Evolutionary conservation across 2,329 filamentous ascomycete genomes (phyloP).

Genomic region (Ascochyta viciae-villosae): DNA sequence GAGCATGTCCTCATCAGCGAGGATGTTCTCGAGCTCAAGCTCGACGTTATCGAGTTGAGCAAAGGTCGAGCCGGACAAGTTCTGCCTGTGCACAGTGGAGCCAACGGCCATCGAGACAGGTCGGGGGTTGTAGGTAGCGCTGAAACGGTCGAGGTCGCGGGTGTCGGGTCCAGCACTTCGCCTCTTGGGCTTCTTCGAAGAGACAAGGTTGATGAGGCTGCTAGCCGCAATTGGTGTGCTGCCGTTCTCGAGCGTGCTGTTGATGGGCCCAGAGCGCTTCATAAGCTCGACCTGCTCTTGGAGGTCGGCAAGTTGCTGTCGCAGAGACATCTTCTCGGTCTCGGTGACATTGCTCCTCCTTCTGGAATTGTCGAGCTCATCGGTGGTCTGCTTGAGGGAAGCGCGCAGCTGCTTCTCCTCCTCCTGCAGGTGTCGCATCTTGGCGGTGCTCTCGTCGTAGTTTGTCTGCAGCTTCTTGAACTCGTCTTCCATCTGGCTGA

Average conservation of each 20-base stretch:
- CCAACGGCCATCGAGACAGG: slow-evolving; percentile 93
- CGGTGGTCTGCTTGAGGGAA: slow-evolving; percentile 76
- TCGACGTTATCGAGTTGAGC: slow-evolving; percentile 90
- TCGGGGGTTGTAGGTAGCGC: slow-evolving; percentile 88
- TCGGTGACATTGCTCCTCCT: slow-evolving; percentile 78
- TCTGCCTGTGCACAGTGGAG: slow-evolving; percentile 70
- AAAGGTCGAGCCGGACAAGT: slow-evolving; percentile 77
- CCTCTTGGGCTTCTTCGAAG: slow-evolving; percentile 95
- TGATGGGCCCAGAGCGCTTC: slow-evolving; percentile 77
- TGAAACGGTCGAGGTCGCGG: slow-evolving; percentile 87
- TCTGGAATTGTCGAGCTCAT: slow-evolving; percentile 81
- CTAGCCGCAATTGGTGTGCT: slow-evolving; percentile 59
- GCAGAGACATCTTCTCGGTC: slow-evolving; percentile 82
- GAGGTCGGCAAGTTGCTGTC: slow-evolving; percentile 86
- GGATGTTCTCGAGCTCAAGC: slow-evolving; percentile 88
- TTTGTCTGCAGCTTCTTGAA: slow-evolving; percentile 89
- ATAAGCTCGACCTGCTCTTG: slow-evolving; percentile 92
- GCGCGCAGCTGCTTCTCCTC: slow-evolving; percentile 89
- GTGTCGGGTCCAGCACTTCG: slow-evolving; percentile 88
- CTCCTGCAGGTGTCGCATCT: slow-evolving; percentile 92
- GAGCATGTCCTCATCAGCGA: slow-evolving; percentile 92
- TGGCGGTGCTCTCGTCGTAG: slow-evolving; percentile 88
- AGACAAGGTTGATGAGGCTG: slow-evolving; percentile 94
- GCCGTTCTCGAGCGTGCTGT: slow-evolving; percentile 71
- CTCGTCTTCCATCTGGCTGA: slow-evolving; percentile 92